phyloP scores from a whole-genome alignment of 139 green algal genomes.

The Picochlorum sp. region DNA sequence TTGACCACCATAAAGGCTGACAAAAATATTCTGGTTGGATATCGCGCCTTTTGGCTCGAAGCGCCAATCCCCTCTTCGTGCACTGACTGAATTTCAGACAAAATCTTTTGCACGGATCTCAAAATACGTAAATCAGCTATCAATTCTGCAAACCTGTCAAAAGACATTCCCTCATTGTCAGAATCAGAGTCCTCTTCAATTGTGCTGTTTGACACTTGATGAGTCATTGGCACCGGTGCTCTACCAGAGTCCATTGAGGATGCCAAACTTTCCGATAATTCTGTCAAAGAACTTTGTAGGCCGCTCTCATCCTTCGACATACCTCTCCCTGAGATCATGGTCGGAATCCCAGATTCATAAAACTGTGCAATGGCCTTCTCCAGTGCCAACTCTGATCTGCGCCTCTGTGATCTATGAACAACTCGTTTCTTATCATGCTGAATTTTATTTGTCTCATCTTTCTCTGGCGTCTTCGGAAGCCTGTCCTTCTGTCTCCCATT shows the following conservation, averaged over 20 bases:
- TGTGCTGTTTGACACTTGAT: neutral
- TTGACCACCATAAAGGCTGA: constrained; percentile 78
- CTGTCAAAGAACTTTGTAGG: neutral
- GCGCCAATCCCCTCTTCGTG: constrained; percentile 4
- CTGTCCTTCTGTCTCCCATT: neutral
- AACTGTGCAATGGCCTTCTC: neutral
- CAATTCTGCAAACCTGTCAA: constrained; percentile 57
- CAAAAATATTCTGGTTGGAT: constrained; percentile 76
- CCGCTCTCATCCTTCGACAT: too few species aligned
- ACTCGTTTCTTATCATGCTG: too few species aligned
- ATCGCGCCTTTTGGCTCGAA: constrained; percentile 31
- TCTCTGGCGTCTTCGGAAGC: neutral
- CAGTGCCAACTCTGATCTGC: neutral
- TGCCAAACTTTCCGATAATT: constrained; percentile 1
- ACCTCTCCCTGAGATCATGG: too few species aligned
- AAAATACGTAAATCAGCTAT: constrained; percentile 50
- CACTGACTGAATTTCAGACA: constrained; percentile 50
- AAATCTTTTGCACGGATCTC: constrained; percentile 35
- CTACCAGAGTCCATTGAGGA: neutral
- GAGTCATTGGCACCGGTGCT: neutral
- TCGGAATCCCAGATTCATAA: neutral
- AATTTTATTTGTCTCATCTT: neutral
- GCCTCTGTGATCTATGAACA: too few species aligned
- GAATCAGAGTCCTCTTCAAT: neutral
- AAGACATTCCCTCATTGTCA: constrained; percentile 18